Base-by-base conservation (phyloP, 2,329 filamentous ascomycete species). In the Penicillium freii region DNA sequence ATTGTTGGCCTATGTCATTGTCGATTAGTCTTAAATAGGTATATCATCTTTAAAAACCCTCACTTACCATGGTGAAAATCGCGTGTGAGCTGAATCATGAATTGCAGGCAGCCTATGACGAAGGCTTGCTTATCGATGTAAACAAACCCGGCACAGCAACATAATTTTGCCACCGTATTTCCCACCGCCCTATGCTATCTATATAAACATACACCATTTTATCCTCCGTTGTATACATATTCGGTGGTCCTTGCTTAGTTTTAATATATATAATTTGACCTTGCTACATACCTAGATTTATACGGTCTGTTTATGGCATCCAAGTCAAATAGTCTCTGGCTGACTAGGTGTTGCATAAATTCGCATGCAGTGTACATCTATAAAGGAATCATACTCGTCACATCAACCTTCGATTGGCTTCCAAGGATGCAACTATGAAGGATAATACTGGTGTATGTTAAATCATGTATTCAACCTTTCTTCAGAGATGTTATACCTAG, bases 1-100 rank as follows among this genome's bases (percentile, higher is more conserved):
- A 79, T 82, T 72, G 79, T 81, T 85, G 52, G 71, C 71, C 71
- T 75, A 61, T 10, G 60, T 65, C 11, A 56, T 39, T 21, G 25
- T 15, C 10, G 5, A 23, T 39, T 46, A 47, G 47, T 25, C 8
- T 47, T 1, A 10, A 19, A 17, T 33, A 21, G 10, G 5, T 7
- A 36, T 19, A 29, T 17, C 21, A 34, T 56, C 21, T 19, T 36
- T n/a, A 17, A 25, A 25, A 9, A 9, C 10, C n/a, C 15, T 21
- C 4, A 31, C 43, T n/a, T 47, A 57, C 54, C 54, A 57, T 57
- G 21, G n/a, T 45, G 29, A 7, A 45, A 42, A 33, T 42, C 17
- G 39, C 9, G 29, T 29, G 27, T 48, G 36, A n/a, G 44, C 10
- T 44, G 29, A 19, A 46, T 23, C 33, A 40, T 40, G 21, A 46